These are phyloP conservation scores for Ophiostoma himal-ulmi DNA, from an alignment of 2,329 filamentous ascomycete genomes.

Conservation along the genomic window DNA sequence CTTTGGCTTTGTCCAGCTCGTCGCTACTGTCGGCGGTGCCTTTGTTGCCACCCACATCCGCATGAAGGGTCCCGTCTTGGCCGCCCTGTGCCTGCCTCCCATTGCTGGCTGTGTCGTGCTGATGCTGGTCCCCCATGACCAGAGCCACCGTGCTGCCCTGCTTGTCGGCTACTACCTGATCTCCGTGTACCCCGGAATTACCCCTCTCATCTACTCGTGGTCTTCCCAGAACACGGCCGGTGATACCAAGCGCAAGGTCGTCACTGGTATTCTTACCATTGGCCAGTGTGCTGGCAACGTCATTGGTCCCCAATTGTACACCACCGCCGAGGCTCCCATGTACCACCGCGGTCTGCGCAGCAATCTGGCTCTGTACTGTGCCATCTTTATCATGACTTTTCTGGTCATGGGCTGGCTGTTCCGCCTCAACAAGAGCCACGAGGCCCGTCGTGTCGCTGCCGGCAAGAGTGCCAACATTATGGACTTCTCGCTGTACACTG, in stretches of 20 bases:
- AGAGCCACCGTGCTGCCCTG: slow-evolving; percentile 31
- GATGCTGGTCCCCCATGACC: slow-evolving; percentile 28
- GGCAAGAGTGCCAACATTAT: slow-evolving; percentile 25
- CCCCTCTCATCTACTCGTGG: slow-evolving; percentile 57
- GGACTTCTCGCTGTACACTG: slow-evolving; percentile 22
- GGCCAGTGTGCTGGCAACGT: slow-evolving; percentile 62
- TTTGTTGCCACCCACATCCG: slow-evolving; percentile 50
- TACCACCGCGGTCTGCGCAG: slow-evolving; percentile 54
- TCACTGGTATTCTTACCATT: slow-evolving; percentile 59
- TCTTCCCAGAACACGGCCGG: slow-evolving; percentile 59
- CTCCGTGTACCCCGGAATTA: slow-evolving; percentile 30
- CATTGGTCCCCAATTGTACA: slow-evolving; percentile 54
- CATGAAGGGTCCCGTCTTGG: slow-evolving; percentile 47
- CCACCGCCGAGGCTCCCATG: slow-evolving; percentile 50
- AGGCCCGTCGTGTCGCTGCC: slow-evolving; percentile 21
- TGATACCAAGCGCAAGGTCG: slow-evolving; percentile 66
- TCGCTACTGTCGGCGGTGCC: slow-evolving; percentile 51
- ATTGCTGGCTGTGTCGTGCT: slow-evolving; percentile 31
- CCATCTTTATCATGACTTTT: slow-evolving; percentile 8
- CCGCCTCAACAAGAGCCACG: slow-evolving; percentile 22
- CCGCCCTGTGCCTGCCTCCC: slow-evolving; percentile 29
- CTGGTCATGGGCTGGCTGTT: slow-evolving; percentile 17
- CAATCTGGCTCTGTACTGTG: slow-evolving; percentile 48
- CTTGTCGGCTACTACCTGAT: slow-evolving; percentile 25
- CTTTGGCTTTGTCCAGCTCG: slow-evolving; percentile 50